Conservation (phyloP, 2,329 filamentous ascomycete species). For the Pseudogymnoascus sp. region DNA sequence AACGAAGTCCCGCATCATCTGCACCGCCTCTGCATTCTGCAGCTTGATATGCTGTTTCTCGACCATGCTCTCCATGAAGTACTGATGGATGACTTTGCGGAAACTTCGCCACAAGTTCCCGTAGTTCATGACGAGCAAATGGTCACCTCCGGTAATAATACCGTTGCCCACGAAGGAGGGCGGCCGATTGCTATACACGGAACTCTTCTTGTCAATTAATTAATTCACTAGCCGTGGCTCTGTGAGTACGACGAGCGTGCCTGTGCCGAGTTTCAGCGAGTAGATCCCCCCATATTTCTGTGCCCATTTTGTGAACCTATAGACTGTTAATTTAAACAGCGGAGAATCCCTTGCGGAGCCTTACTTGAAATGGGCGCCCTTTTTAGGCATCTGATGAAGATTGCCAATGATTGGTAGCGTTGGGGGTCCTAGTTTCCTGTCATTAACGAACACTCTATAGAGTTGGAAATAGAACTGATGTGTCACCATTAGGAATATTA, state of each 20-base stretch:
- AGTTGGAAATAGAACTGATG: not conserved
- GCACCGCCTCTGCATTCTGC: slow-evolving; percentile 38
- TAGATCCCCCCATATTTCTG: slow-evolving; percentile 23
- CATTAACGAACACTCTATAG: not conserved
- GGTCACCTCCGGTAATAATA: slow-evolving; percentile 38
- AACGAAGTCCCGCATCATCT: slow-evolving; percentile 39
- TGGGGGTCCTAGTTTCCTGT: slow-evolving; percentile 13
- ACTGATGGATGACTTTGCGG: slow-evolving; percentile 38
- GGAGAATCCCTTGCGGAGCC: slow-evolving; percentile 20
- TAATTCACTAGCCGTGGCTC: slow-evolving; percentile 13
- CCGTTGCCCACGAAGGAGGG: slow-evolving; percentile 33
- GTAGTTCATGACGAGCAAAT: slow-evolving; percentile 39
- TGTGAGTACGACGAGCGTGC: slow-evolving; percentile 14
- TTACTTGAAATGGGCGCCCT: slow-evolving; percentile 25
- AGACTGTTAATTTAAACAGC: not conserved
- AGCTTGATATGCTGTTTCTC: slow-evolving; percentile 35
- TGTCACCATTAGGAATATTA: not conserved
- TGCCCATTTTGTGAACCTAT: not conserved
- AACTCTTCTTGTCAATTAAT: slow-evolving; percentile 16
- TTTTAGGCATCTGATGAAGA: slow-evolving; percentile 17
- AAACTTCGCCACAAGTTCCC: slow-evolving; percentile 36
- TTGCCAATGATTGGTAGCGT: slow-evolving; percentile 19
- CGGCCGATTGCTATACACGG: slow-evolving; percentile 31
- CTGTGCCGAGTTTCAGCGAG: slow-evolving; percentile 16
- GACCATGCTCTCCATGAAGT: slow-evolving; percentile 35